Conservation (phyloP, 345 rosid genomes). For the Eucalyptus curtisii region DNA sequence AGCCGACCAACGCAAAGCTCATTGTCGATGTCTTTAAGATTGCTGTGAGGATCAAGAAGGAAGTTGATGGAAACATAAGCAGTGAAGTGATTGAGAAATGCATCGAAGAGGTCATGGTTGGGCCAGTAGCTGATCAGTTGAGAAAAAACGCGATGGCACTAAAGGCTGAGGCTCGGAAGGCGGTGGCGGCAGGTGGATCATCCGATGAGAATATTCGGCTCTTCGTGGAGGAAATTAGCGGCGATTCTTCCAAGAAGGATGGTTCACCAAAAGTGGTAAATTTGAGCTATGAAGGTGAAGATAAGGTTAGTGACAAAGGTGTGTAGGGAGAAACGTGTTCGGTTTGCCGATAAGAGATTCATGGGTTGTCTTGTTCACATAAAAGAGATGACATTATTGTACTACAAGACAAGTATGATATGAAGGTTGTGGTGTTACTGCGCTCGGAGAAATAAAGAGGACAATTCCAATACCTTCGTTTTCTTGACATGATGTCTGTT, state of each 20-base stretch:
- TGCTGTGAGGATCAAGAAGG: constrained; percentile 19
- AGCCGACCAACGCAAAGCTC: constrained; percentile 42
- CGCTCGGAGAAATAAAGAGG: neutral
- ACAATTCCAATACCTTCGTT: neutral
- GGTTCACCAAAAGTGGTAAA: neutral
- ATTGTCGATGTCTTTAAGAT: constrained; percentile 22
- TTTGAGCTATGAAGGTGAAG: neutral
- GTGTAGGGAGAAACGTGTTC: neutral
- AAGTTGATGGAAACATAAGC: constrained; percentile 3
- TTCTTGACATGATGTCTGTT: neutral
- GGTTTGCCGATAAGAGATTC: neutral
- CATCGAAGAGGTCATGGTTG: constrained; percentile 13
- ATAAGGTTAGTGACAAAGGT: neutral
- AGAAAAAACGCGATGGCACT: constrained; percentile 46
- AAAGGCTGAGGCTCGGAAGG: constrained; percentile 50
- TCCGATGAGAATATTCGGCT: constrained; percentile 37
- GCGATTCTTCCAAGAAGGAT: neutral
- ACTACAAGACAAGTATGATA: neutral
- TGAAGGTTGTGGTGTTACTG: neutral
- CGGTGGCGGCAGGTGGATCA: constrained; percentile 63
- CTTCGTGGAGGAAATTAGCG: constrained; percentile 42
- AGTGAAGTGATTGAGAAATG: constrained; percentile 18
- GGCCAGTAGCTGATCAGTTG: constrained; percentile 33
- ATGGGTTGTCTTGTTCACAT: neutral
- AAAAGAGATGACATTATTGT: neutral